phyloP scores from a whole-genome alignment of 148 eudicot genomes.

The Polygonum aviculare region DNA sequence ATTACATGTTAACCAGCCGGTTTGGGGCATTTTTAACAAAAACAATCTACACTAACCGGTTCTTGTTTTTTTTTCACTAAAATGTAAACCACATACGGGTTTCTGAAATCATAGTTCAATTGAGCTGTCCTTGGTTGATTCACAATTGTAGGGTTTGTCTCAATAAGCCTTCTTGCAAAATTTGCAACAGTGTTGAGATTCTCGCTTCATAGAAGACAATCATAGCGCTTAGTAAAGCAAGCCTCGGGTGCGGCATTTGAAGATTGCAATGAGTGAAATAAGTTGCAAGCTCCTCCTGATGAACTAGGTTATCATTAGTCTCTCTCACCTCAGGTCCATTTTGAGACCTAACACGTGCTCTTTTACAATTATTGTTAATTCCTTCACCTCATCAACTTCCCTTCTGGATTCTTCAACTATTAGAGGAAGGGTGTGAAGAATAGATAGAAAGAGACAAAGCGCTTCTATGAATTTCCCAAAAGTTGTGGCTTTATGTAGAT shows the following conservation, averaged over 20 bases:
- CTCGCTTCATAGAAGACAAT: slow-evolving; percentile 33
- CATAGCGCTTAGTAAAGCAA: slow-evolving; percentile 47
- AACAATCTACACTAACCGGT: too few relatives aligned
- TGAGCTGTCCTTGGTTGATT: slow-evolving; percentile 30
- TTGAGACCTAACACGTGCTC: slow-evolving; percentile 84
- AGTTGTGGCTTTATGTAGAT: slow-evolving; percentile 54
- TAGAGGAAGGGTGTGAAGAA: slow-evolving; percentile 77
- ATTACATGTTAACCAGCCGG: too few relatives aligned
- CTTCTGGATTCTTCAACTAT: slow-evolving; percentile 79
- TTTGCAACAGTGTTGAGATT: slow-evolving; percentile 41
- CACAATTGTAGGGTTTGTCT: slow-evolving; percentile 43
- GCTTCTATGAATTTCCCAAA: slow-evolving; percentile 76
- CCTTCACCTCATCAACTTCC: slow-evolving; percentile 95
- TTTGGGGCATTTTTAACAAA: too few relatives aligned
- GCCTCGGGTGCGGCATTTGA: slow-evolving; percentile 52
- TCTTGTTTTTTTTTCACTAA: too few relatives aligned
- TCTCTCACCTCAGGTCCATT: slow-evolving; percentile 85
- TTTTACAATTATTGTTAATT: slow-evolving; percentile 58
- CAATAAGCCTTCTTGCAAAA: slow-evolving; percentile 50
- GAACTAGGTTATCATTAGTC: slow-evolving; percentile 43
- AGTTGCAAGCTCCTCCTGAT: slow-evolving; percentile 56
- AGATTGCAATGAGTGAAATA: slow-evolving; percentile 65
- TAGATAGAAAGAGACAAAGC: slow-evolving; percentile 44
- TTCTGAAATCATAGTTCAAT: slow-evolving; percentile 63
- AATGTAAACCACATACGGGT: slow-evolving; percentile 37